These are phyloP conservation scores for Arthrobotrys pseudoclavata DNA, from an alignment of 2,329 filamentous ascomycete genomes.

Conservation along the genomic window DNA sequence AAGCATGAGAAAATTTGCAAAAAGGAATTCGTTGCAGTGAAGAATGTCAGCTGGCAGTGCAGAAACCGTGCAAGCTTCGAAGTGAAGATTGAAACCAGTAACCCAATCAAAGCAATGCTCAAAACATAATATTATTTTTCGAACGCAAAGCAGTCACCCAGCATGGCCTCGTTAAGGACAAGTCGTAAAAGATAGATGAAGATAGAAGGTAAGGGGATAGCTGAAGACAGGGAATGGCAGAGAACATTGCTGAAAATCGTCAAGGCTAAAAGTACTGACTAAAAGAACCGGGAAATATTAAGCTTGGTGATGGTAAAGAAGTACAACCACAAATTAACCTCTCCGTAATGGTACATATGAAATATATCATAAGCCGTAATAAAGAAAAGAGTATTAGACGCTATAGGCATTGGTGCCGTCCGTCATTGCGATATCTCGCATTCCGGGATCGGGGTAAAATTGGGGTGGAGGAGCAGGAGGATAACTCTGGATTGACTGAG, in stretches of 20 bases:
- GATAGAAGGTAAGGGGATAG: not conserved
- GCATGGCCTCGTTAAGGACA: constrained; percentile 42
- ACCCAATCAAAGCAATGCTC: constrained; percentile 4
- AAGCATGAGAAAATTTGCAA: not conserved
- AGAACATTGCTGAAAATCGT: not conserved
- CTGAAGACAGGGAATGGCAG: not conserved
- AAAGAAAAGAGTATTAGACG: not conserved
- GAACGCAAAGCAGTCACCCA: constrained; percentile 24
- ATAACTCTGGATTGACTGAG: constrained; percentile 5
- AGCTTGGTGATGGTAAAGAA: constrained; percentile 3
- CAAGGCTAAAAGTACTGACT: constrained; percentile 26
- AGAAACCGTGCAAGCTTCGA: constrained; percentile 29
- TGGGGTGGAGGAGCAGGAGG: constrained; percentile 4
- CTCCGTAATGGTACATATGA: constrained; percentile 38
- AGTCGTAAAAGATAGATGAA: constrained; percentile 27
- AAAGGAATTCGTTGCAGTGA: constrained; percentile 5
- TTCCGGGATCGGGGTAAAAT: constrained; percentile 6
- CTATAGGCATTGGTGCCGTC: not conserved
- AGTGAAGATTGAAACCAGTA: not conserved
- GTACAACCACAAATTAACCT: constrained; percentile 20
- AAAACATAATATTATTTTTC: constrained; percentile 15
- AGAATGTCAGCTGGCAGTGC: constrained; percentile 9
- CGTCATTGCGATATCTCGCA: constrained; percentile 11
- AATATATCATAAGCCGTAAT: constrained; percentile 5
- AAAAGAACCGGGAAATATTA: not conserved